phyloP scores from a whole-genome alignment of 768 basidiomycete species.

The Obba rivulosa region DNA sequence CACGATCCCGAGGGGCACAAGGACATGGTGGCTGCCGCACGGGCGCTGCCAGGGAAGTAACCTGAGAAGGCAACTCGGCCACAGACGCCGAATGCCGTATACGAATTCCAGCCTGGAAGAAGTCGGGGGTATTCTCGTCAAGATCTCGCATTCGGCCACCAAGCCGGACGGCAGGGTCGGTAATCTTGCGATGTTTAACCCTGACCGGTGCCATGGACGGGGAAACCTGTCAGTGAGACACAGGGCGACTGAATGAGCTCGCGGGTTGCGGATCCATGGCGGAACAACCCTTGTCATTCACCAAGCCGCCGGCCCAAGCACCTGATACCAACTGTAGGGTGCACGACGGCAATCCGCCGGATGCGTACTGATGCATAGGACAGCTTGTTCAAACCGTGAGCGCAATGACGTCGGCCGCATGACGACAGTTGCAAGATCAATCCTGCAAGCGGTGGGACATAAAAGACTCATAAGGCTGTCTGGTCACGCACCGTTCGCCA shows the following conservation, averaged over 20 bases:
- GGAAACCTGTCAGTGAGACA: slow-evolving; percentile 16
- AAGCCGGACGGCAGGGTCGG: slow-evolving; percentile 6
- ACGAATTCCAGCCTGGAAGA: slow-evolving; percentile 1
- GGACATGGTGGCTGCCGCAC: slow-evolving; percentile 1
- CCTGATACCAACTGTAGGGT: not conserved
- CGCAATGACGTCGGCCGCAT: slow-evolving; percentile 3
- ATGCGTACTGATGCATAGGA: slow-evolving; percentile 4
- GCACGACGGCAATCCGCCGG: not conserved
- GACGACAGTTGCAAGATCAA: slow-evolving; percentile 3
- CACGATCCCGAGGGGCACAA: slow-evolving; percentile 1
- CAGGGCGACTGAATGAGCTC: slow-evolving; percentile 3
- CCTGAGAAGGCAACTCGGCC: slow-evolving; percentile 5
- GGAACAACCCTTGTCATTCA: slow-evolving; percentile 5
- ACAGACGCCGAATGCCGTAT: slow-evolving; percentile 4
- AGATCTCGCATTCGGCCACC: slow-evolving; percentile 16
- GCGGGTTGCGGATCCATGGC: slow-evolving; percentile 3
- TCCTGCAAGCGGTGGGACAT: slow-evolving; percentile 17
- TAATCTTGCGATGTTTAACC: slow-evolving; percentile 22
- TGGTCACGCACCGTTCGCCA: slow-evolving; percentile 6
- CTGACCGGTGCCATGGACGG: slow-evolving; percentile 14
- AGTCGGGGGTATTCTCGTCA: slow-evolving; percentile 19
- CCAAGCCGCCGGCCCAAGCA: not conserved
- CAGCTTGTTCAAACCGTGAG: slow-evolving; percentile 4
- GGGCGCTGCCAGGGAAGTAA: slow-evolving; percentile 2
- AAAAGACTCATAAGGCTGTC: slow-evolving; percentile 14